Base-by-base conservation (phyloP, 2,329 filamentous ascomycete genomes). In the Alternaria sp. region DNA sequence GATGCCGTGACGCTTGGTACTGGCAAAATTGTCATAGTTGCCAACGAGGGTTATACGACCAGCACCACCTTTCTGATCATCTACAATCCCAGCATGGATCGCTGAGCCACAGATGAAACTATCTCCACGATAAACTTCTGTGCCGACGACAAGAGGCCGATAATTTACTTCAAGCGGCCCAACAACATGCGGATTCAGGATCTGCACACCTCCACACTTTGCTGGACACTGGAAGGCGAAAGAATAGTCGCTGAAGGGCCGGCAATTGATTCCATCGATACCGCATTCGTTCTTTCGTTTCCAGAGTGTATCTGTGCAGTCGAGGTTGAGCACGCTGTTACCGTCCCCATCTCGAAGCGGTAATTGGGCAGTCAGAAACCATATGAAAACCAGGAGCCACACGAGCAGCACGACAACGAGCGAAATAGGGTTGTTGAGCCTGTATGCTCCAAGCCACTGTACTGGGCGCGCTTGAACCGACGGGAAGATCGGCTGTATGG, bases 41-140 rank as follows among this genome's bases (percentile, higher is more conserved):
- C 94, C 94, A 27, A 91, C 83, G 18, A 94, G 83, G 57, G 86
- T 85, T 40, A 94, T 85, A 7, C 95, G 91, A 57, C 93, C 93
- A 70, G 93, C 97, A 2, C 93, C 93, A 34, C 93, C 93, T 41
- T 85, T 81, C 0, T 82, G 79, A 70, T 92, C 86, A 30, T 85
- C 85, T 52, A 95, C 86, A 64, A 93, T 82, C 11, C 93, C 93
- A 1, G 92, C 88, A 74, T 97, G 93, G 49, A 97, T 90, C 32
- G 92, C 93, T n/a, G 93, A 86, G 60, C 88, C 89, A 74, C 93
- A 97, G 51, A 97, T 88, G 78, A 92, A 96, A 44, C 92, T 95
- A 78, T 97, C 93, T 4, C 92, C 93, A n/a, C 95, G 90, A 77
- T 98, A 98, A 4, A 90, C 81, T 0, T 88, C 85, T 4, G 85